Evolutionary conservation across 2,329 filamentous ascomycete species (phyloP).

Genomic region (Clonostachys rosea): DNA sequence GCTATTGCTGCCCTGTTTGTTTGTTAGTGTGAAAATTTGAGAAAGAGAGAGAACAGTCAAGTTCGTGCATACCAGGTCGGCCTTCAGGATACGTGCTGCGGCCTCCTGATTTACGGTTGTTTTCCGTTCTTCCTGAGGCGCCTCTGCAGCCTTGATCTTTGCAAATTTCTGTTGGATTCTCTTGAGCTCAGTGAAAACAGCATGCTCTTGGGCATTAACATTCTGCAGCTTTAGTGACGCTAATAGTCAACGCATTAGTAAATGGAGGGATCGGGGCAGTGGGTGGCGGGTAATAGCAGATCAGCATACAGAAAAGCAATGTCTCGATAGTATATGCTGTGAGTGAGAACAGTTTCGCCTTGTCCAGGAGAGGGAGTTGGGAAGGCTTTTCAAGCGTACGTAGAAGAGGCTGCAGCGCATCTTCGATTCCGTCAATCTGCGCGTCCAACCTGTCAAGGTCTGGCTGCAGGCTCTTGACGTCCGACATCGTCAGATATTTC

Average conservation of each 20-base stretch:
- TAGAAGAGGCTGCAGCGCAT: conserved; percentile 69
- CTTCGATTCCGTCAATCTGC: conserved; percentile 75
- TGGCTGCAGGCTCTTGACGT: conserved; percentile 53
- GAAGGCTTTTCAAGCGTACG: conserved; percentile 62
- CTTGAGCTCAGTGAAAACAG: conserved; percentile 79
- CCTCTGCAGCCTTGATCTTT: conserved; percentile 80
- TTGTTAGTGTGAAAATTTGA: not conserved
- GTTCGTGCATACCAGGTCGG: conserved; percentile 62
- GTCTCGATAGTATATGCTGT: conserved; percentile 88
- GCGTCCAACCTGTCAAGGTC: conserved; percentile 71
- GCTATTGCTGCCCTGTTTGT: conserved; percentile 36
- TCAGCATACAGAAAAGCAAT: conserved; percentile 69
- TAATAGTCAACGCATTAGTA: not conserved
- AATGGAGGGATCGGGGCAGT: not conserved
- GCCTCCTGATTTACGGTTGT: conserved; percentile 67
- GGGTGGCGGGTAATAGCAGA: not conserved
- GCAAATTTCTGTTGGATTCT: conserved; percentile 88
- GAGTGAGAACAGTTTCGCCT: conserved; percentile 89
- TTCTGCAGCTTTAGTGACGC: conserved; percentile 77
- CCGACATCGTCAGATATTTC: conserved; percentile 21
- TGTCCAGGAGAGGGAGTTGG: conserved; percentile 87
- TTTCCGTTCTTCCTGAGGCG: conserved; percentile 47
- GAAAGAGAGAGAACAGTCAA: not conserved
- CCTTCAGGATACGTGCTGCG: conserved; percentile 75
- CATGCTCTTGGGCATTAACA: conserved; percentile 75